Conservation (phyloP, 2,329 filamentous ascomycete genomes). For the Epichloe sp. region DNA sequence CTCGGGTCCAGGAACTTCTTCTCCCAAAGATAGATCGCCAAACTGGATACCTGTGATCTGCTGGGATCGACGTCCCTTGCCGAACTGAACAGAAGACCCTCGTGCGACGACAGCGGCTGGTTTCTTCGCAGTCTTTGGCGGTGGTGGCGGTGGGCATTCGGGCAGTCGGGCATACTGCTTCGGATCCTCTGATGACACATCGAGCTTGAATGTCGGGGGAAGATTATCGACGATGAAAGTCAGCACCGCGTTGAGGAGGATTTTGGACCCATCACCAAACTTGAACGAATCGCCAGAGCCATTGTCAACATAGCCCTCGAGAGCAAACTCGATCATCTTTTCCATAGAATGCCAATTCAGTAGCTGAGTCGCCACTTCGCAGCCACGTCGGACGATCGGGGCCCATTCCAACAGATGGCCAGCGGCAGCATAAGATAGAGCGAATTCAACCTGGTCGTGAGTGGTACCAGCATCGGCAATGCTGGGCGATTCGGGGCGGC, state of each 20-base stretch:
- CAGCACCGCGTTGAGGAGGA: constrained; percentile 40
- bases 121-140: constrained; percentile 5
- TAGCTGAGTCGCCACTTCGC: constrained; percentile 44
- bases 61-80: constrained; percentile 28
- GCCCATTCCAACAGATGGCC: constrained; percentile 44
- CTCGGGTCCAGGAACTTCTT: constrained; percentile 12
- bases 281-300: constrained; percentile 32
- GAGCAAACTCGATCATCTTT: constrained; percentile 43
- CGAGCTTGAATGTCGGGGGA: constrained; percentile 45
- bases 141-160: constrained; percentile 10
- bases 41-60: constrained; percentile 55
- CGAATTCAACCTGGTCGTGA: constrained; percentile 36
- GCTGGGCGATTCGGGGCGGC: constrained; percentile 15
- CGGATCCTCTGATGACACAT: constrained; percentile 28
- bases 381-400: constrained; percentile 41
- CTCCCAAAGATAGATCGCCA: constrained; percentile 43
- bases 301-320: constrained; percentile 25
- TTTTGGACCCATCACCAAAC: constrained; percentile 38
- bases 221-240: constrained; percentile 49
- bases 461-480: constrained; percentile 25
- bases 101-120: constrained; percentile 19
- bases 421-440: constrained; percentile 52
- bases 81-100: constrained; percentile 23
- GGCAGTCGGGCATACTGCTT: constrained; percentile 28
- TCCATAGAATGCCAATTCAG: constrained; percentile 52